These are phyloP conservation scores for Austroboletus rostrupii DNA, from an alignment of 1,284 basidiomycete genomes.

Conservation along the genomic window DNA sequence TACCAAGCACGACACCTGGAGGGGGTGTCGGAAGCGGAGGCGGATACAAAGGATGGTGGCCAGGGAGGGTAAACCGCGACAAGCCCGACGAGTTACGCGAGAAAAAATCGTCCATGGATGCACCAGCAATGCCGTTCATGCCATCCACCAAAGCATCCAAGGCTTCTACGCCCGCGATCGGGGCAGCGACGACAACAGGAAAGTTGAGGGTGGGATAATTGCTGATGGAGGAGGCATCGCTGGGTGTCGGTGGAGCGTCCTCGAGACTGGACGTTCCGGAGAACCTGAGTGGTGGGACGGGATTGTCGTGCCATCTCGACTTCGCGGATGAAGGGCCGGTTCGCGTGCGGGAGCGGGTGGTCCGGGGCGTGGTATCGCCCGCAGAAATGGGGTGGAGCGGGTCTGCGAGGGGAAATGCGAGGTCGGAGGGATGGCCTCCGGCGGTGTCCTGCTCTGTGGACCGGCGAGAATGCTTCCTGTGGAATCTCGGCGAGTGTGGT, in stretches of 20 bases:
- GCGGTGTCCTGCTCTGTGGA: slow-evolving; percentile 23
- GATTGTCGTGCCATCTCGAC: slow-evolving; percentile 39
- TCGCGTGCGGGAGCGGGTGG: slow-evolving; percentile 48
- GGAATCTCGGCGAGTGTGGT: slow-evolving; percentile 8
- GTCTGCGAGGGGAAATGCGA: slow-evolving; percentile 24
- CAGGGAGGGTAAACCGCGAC: slow-evolving; percentile 48
- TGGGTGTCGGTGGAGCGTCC: slow-evolving; percentile 63
- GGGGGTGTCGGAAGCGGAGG: slow-evolving; percentile 78
- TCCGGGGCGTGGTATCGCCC: slow-evolving; percentile 26
- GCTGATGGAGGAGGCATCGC: slow-evolving; percentile 44
- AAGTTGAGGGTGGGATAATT: slow-evolving; percentile 39
- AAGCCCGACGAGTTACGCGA: slow-evolving; percentile 41
- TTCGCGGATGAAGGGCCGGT: slow-evolving; percentile 50
- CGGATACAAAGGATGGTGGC: slow-evolving; percentile 68
- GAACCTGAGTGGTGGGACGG: slow-evolving; percentile 50
- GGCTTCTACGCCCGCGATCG: slow-evolving; percentile 70
- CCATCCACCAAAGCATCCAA: slow-evolving; percentile 84
- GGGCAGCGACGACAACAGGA: slow-evolving; percentile 70
- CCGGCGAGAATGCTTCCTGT: slow-evolving; percentile 26
- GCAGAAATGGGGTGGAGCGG: slow-evolving; percentile 13
- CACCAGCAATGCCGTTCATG: slow-evolving; percentile 58
- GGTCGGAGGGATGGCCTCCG: slow-evolving; percentile 8
- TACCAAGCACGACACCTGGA: slow-evolving; percentile 71
- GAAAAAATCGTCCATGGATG: slow-evolving; percentile 49
- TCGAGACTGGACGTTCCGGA: slow-evolving; percentile 60